Evolutionary conservation across 352 stramenopile species (phyloP), one percentile per base, ranked within the genome.

Genomic region (Phytopythium vexans): DNA sequence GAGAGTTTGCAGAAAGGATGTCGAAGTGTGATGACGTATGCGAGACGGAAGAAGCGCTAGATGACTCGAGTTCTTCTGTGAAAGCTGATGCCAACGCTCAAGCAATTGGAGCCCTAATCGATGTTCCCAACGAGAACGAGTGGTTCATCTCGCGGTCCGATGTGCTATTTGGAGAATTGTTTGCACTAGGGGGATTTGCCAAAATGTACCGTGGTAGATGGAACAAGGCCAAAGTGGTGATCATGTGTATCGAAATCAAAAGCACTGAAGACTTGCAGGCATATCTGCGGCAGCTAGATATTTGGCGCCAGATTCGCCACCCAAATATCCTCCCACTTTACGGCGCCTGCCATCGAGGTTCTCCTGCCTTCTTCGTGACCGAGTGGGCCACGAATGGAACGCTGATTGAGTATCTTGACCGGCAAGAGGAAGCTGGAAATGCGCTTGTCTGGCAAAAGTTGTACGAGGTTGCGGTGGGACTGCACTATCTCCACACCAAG

Each of bases 401-500:
- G 16, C 49, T 58, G 2, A 50, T 54, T 9, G 12, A 58, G 9
- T 58, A 58, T 8, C 34, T 50, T n/a, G 21, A 27, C 1, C 21
- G 21, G 21, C 21, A 27, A 2, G 21, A 27, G 21, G 12, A 27
- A 21, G 10, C n/a, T 35, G 36, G 49, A 47, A 36, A 41, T 1
- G 14, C 21, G 4, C 42, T 58, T 12, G 8, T 54, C 3, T 54
- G 62, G 50, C 43, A 52, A 10, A 54, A 64, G 34, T 7, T 76
- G 46, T 54, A 58, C 32, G 56, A 76, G n/a, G 46, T 54, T 6
- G 61, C 62, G 0, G 31, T 67, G 15, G 85, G 78, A 8, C 51
- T 94, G 1, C 31, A 52, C 16, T 91, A 58, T 89, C 14, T 82
- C 86, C 66, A 54, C 31, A 9, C 47, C 44, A 41, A 58, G 52